Evolutionary conservation across 805 yeast genomes (phyloP).

Genomic region (Metschnikowia continentalis): DNA sequence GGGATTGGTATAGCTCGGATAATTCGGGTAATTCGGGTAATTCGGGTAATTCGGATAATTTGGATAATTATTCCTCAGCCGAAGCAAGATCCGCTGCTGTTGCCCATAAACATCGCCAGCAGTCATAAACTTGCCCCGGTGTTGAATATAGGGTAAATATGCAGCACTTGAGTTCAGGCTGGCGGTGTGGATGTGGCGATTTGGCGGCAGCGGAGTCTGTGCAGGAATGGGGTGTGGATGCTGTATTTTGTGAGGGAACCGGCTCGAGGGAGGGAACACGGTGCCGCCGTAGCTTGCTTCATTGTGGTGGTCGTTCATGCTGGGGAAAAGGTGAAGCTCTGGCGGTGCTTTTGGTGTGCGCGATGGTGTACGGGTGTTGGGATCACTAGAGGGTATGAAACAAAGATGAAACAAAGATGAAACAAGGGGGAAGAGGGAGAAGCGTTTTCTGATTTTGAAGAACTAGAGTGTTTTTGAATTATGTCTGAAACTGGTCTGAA

Average conservation of each 20-base stretch:
- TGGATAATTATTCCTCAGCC: conserved; percentile 1
- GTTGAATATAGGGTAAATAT: conserved; percentile 47
- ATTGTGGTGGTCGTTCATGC: neutral
- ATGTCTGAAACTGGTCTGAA: too few relatives aligned
- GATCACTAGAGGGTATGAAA: neutral
- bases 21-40: neutral
- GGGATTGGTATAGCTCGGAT: neutral
- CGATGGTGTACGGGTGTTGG: conserved; percentile 1
- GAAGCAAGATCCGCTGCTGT: conserved; percentile 20
- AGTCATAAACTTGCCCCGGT: conserved; percentile 40
- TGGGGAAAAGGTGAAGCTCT: neutral
- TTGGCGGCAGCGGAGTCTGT: neutral
- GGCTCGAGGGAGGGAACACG: conserved; percentile 6
- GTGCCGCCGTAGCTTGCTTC: neutral
- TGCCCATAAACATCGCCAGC: conserved; percentile 41
- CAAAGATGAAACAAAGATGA: neutral
- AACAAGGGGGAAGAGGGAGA: neutral
- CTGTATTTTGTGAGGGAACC: conserved; percentile 4
- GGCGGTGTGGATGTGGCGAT: conserved; percentile 9
- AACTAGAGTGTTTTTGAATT: too few relatives aligned
- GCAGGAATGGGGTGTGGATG: neutral
- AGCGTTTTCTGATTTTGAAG: too few relatives aligned
- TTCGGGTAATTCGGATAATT: neutral
- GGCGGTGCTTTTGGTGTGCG: neutral
- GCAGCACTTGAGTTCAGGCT: conserved; percentile 22